Evolutionary conservation across 805 yeast species (phyloP).

Genomic region (Cyberlindnera mycetangii): DNA sequence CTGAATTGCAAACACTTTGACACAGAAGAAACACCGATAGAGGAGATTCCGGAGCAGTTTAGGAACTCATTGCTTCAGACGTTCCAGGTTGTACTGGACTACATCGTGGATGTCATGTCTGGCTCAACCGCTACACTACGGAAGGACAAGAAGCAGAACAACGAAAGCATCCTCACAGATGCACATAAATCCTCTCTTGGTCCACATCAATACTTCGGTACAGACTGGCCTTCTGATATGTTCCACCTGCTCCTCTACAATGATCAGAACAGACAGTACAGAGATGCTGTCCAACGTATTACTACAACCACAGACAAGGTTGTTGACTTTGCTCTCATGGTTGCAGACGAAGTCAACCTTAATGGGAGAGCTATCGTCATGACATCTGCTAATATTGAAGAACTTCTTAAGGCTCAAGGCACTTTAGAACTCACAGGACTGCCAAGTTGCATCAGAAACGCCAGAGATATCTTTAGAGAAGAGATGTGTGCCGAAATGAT

Average conservation of each 20-base stretch:
- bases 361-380: slow-evolving; percentile 71
- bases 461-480: slow-evolving; percentile 72
- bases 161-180: slow-evolving; percentile 29
- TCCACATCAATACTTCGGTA: slow-evolving; percentile 42
- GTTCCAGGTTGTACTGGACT: slow-evolving; percentile 51
- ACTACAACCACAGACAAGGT: slow-evolving; percentile 62
- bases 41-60: slow-evolving; percentile 43
- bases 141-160: slow-evolving; percentile 26
- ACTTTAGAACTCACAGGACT: slow-evolving; percentile 61
- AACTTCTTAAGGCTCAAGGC: slow-evolving; percentile 52
- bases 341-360: slow-evolving; percentile 57
- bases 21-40: slow-evolving; percentile 22
- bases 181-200: slow-evolving; percentile 34
- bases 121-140: slow-evolving; percentile 30
- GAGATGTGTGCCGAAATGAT: slow-evolving; percentile 75
- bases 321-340: slow-evolving; percentile 66
- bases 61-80: slow-evolving; percentile 36
- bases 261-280: slow-evolving; percentile 72
- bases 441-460: slow-evolving; percentile 60
- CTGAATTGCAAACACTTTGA: slow-evolving; percentile 47
- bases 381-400: slow-evolving; percentile 48
- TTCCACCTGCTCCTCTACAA: slow-evolving; percentile 64
- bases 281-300: slow-evolving; percentile 69
- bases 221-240: slow-evolving; percentile 42
- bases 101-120: slow-evolving; percentile 57